Percentiles rank a stretch among this genome's conserved stretches.
Conservation (phyloP, 495 filamentous ascomycete species). For the Hyaloscypha variabilis region DNA sequence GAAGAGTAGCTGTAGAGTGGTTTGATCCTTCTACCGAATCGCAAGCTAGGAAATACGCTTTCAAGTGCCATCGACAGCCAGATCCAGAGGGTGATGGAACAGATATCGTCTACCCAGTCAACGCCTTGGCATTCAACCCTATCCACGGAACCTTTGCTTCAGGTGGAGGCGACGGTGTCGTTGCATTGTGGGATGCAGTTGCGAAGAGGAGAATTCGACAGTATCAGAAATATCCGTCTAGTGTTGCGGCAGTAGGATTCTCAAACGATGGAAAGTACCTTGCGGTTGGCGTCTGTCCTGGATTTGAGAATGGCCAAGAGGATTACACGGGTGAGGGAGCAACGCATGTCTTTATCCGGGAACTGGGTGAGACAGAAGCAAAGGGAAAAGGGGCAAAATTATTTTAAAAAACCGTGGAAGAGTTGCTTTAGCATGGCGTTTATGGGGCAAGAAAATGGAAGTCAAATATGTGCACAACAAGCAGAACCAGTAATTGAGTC, state of each 20-base stretch:
- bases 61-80: slow-evolving; percentile 91
- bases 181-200: slow-evolving; percentile 94
- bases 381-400: slow-evolving; percentile 66
- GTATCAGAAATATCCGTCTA: slow-evolving; percentile 80
- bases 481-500: no score
- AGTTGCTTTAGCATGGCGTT: slow-evolving; percentile 31
- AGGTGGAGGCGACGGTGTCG: slow-evolving; percentile 91
- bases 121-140: slow-evolving; percentile 91
- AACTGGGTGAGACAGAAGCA: slow-evolving; percentile 84
- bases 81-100: slow-evolving; percentile 52
- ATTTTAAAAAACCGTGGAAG: slow-evolving; percentile 9
- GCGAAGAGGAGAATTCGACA: slow-evolving; percentile 88
- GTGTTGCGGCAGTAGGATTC: slow-evolving; percentile 77
- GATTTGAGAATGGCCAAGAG: slow-evolving; percentile 90
- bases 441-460: slow-evolving; percentile 15
- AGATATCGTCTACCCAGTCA: slow-evolving; percentile 94
- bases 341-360: slow-evolving; percentile 78
- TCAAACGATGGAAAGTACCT: slow-evolving; percentile 79
- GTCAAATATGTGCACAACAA: not conserved
- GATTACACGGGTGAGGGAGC: slow-evolving; percentile 68
- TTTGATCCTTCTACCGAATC: slow-evolving; percentile 86
- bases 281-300: slow-evolving; percentile 82
- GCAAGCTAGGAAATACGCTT: slow-evolving; percentile 93
- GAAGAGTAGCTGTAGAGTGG: slow-evolving; percentile 94
- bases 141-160: slow-evolving; percentile 88